phyloP scores from a whole-genome alignment of 352 stramenopile species.

The Phytopythium ostracodes region DNA sequence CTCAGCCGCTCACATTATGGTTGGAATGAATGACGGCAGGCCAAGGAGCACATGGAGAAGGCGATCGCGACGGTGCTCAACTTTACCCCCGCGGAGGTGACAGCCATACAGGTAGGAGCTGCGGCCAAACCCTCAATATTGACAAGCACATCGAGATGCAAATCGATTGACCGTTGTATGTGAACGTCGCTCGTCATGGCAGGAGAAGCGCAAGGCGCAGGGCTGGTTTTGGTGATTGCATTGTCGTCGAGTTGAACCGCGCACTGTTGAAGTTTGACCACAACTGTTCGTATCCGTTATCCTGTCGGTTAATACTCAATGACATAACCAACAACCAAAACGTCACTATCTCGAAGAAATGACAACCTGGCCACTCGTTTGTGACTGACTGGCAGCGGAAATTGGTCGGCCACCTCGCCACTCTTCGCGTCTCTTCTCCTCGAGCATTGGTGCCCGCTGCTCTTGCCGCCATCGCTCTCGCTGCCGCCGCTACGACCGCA shows the following conservation, averaged over 20 bases:
- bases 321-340: too few relatives aligned
- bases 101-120: conserved; percentile 40
- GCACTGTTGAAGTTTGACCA: not conserved
- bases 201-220: conserved; percentile 58
- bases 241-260: not conserved
- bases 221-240: conserved; percentile 62
- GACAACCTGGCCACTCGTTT: not conserved
- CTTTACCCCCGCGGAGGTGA: conserved; percentile 67
- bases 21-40: conserved; percentile 21
- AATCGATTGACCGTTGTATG: too few relatives aligned
- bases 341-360: not conserved
- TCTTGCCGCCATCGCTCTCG: not conserved
- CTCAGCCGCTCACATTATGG: not conserved
- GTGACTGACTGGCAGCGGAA: conserved; percentile 3
- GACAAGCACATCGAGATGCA: too few relatives aligned
- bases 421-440: not conserved
- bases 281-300: not conserved
- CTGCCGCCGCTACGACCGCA: not conserved
- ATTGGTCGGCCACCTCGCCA: not conserved
- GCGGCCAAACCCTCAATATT: too few relatives aligned
- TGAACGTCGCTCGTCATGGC: not conserved
- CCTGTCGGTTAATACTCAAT: not conserved
- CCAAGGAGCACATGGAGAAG: conserved; percentile 88
- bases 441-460: not conserved
- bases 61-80: conserved; percentile 86